These are phyloP conservation scores for Eleusine coracana DNA, from an alignment of 176 grass and related monocot species.

Conservation along the genomic window DNA sequence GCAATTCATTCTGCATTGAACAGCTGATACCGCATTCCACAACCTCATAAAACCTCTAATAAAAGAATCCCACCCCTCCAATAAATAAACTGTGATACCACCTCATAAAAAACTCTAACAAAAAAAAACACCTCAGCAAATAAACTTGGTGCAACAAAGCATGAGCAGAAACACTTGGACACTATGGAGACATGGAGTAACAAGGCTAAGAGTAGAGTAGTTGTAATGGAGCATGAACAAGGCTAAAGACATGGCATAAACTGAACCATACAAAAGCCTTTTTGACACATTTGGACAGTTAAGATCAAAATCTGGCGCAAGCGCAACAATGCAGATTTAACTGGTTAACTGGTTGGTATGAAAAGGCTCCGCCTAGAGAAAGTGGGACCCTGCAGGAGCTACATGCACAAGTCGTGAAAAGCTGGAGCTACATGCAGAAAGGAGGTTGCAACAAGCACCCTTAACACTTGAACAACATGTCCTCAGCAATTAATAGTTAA, in stretches of 20 bases:
- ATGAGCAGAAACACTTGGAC: too few relatives aligned
- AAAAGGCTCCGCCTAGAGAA: neutral
- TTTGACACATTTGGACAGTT: neutral
- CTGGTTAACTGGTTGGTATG: neutral
- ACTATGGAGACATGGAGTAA: too few relatives aligned
- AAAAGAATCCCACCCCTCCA: too few relatives aligned
- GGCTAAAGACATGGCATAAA: neutral
- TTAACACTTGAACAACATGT: neutral
- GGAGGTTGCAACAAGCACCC: neutral
- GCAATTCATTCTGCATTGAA: neutral
- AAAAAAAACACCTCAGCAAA: too few relatives aligned
- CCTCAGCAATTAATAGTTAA: neutral
- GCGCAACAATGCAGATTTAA: neutral
- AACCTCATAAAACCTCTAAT: too few relatives aligned
- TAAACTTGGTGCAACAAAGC: too few relatives aligned
- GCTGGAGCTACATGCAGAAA: neutral
- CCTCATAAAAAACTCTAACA: too few relatives aligned
- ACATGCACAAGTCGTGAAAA: neutral
- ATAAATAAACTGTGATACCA: too few relatives aligned
- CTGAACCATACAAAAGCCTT: neutral
- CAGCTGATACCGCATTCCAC: neutral
- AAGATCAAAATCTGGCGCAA: neutral
- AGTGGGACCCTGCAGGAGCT: neutral
- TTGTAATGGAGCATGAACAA: neutral
- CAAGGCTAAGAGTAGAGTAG: neutral